phyloP scores from a whole-genome alignment of 352 stramenopile species.

The Globisporangium rhizosaccharum region DNA sequence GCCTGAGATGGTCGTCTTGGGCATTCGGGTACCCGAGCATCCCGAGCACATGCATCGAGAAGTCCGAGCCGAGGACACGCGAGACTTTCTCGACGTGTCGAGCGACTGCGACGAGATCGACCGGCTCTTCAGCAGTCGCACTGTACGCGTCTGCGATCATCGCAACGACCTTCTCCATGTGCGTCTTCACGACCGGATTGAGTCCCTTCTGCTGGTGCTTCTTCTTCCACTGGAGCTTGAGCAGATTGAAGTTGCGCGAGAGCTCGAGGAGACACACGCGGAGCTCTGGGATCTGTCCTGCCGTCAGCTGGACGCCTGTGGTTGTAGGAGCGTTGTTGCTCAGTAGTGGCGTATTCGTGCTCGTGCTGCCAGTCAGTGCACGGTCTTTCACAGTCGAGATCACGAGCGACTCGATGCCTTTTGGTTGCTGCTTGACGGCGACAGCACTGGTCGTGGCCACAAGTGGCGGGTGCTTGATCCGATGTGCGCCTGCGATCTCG shows the following conservation, averaged over 20 bases:
- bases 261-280: slow-evolving; percentile 70
- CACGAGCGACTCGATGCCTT: slow-evolving; percentile 2
- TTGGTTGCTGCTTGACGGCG: background rate
- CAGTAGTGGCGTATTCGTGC: background rate
- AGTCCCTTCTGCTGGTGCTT: slow-evolving; percentile 29
- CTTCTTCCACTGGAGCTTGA: slow-evolving; percentile 59
- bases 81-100: slow-evolving; percentile 52
- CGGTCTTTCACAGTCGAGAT: slow-evolving; percentile 9
- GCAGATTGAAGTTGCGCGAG: slow-evolving; percentile 58
- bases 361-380: background rate
- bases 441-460: background rate
- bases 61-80: slow-evolving; percentile 52
- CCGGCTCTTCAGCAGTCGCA: slow-evolving; percentile 41
- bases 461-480: slow-evolving; percentile 1
- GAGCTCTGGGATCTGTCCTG: slow-evolving; percentile 51
- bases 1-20: slow-evolving; percentile 24
- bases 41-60: slow-evolving; percentile 57
- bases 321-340: background rate
- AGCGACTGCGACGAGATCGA: slow-evolving; percentile 39
- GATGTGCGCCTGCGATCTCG: slow-evolving; percentile 12
- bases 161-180: slow-evolving; percentile 61
- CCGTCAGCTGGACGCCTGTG: slow-evolving; percentile 20
- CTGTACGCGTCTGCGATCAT: slow-evolving; percentile 76
- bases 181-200: slow-evolving; percentile 53
- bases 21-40: slow-evolving; percentile 29